Percentiles rank a stretch among this genome's conserved stretches.
Evolutionary conservation across 148 eudicot genomes (phyloP).

Genomic region (Amaranthus hypochondriacus): DNA sequence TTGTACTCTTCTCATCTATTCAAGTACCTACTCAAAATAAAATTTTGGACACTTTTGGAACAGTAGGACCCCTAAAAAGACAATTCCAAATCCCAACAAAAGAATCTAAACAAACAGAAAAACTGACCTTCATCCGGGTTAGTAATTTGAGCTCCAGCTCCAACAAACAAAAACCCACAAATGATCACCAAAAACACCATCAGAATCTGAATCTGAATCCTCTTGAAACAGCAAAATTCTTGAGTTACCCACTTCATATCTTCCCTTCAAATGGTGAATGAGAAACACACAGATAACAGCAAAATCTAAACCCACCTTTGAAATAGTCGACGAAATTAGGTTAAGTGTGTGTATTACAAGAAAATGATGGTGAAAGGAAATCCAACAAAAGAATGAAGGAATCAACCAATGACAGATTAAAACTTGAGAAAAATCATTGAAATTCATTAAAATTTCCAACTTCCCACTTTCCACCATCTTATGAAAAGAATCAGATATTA

Average conservation of each 20-base stretch:
- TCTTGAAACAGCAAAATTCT: background rate
- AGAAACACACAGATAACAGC: too few species aligned
- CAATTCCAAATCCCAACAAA: background rate
- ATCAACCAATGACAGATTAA: too few species aligned
- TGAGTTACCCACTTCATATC: constrained; percentile 12
- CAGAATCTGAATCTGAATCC: background rate
- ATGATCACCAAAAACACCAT: constrained; percentile 4
- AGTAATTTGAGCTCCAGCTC: constrained; percentile 16
- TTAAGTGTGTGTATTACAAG: too few species aligned
- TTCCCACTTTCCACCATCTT: background rate
- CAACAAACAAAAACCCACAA: constrained; percentile 5
- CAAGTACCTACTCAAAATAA: too few species aligned
- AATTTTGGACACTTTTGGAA: too few species aligned
- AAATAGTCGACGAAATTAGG: too few species aligned
- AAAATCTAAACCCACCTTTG: too few species aligned
- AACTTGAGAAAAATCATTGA: too few species aligned
- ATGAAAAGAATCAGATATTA: background rate
- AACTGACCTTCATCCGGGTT: constrained; percentile 26
- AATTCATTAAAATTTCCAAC: background rate
- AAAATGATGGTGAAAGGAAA: too few species aligned
- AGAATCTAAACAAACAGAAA: background rate
- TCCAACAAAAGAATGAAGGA: too few species aligned
- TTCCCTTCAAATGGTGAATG: background rate
- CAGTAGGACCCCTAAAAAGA: background rate
- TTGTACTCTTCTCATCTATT: too few species aligned